Base-by-base conservation (phyloP, 106 monocot genomes). In the Dioscorea zingiberensis region DNA sequence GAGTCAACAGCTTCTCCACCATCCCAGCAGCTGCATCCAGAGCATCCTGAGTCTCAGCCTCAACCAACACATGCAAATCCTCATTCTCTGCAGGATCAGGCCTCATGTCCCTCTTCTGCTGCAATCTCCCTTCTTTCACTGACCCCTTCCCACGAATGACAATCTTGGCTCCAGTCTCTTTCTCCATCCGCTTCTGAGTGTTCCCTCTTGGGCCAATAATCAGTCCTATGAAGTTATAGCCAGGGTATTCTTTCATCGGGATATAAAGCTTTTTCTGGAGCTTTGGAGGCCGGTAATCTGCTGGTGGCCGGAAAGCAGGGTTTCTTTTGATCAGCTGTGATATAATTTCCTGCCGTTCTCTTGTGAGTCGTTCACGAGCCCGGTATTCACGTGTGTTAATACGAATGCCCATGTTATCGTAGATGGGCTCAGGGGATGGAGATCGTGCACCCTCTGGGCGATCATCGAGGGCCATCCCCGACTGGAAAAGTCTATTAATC, bases 151-250 rank as follows among this genome's bases (percentile, higher is more conserved):
- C 95, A n/a, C 95, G 69, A 32, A 95, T 91, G 15, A 95, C 91
- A 62, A 95, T 95, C 81, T 95, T 91, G 9, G 95, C 88, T 18
- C 97, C 97, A 3, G 97, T 97, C 73, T 97, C 97, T 69, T 86
- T 97, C 80, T 97, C 97, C 97, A 97, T 97, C 48, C 97, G 68
- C 73, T 97, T 97, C 81, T 97, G 97, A 0, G 97, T 97, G 74
- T 97, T 97, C 6, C 97, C 97, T 38, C 97, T 78, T 0, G 97
- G 97, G 6, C 97, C 97, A 15, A 97, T 97, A 13, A 97, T 97
- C 56, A 97, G 78, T 0, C 97, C 97, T 18, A 92, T 97, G 51
- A 97, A 97, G 59, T 97, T 97, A 60, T 97, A 97, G 4, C 92
- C 91, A 0, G 97, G 95, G 60, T 82, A 97, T 70, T 97, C 97